A percentile compares a stretch with the other conserved stretches of the same genome.
Conservation (phyloP, 768 basidiomycete genomes). For the Calvatia gigantea region DNA sequence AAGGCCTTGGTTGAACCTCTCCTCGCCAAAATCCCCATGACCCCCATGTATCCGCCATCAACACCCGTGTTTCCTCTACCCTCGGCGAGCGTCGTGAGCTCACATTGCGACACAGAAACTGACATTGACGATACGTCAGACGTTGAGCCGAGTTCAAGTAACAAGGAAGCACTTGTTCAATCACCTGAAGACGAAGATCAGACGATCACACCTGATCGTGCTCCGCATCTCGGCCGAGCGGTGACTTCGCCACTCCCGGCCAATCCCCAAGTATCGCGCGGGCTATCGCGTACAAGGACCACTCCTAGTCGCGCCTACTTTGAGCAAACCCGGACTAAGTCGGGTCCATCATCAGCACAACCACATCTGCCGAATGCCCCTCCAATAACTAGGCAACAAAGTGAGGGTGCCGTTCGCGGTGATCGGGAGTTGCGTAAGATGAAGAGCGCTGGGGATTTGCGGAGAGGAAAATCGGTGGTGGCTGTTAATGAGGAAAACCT, state of each 20-base stretch:
- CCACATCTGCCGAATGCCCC: constrained; percentile 7
- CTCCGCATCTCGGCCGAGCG: constrained; percentile 49
- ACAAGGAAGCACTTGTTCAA: constrained; percentile 23
- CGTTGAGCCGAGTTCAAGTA: constrained; percentile 42
- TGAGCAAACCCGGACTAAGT: constrained; percentile 38
- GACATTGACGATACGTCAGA: constrained; percentile 63
- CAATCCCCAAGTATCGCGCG: constrained; percentile 28
- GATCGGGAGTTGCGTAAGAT: constrained; percentile 73
- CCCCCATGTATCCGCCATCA: constrained; percentile 62
- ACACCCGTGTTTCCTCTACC: constrained; percentile 55
- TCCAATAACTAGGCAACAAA: constrained; percentile 19
- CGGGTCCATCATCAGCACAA: constrained; percentile 17
- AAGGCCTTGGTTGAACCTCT: constrained; percentile 85
- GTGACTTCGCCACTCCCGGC: constrained; percentile 44
- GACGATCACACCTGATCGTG: constrained; percentile 66
- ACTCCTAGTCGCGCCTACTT: constrained; percentile 63
- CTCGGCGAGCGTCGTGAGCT: constrained; percentile 40
- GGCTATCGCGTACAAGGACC: constrained; percentile 69
- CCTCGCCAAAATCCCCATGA: constrained; percentile 56
- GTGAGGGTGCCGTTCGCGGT: constrained; percentile 39
- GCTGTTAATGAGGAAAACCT: constrained; percentile 25
- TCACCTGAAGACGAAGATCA: constrained; percentile 65
- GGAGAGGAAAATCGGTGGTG: constrained; percentile 37
- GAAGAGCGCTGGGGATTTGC: constrained; percentile 85
- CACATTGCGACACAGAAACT: constrained; percentile 38